Evolutionary conservation across 2,329 filamentous ascomycete species (phyloP).

Genomic region (Didymellaceae sp.): DNA sequence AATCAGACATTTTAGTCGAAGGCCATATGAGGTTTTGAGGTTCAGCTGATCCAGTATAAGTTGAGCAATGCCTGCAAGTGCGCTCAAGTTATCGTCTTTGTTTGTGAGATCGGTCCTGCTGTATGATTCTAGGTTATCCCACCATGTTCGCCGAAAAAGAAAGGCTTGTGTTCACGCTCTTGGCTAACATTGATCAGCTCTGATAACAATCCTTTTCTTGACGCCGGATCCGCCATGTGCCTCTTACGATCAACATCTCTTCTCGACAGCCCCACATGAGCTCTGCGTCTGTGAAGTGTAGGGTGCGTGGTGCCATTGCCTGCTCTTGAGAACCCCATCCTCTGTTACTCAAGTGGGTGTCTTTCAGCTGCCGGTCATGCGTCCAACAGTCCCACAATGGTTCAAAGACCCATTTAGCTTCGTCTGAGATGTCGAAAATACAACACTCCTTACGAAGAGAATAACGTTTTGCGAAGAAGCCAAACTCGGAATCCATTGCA

Average conservation of each 20-base stretch:
- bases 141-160: not conserved
- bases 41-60: not conserved
- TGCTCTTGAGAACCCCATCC: conserved; percentile 1
- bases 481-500: not conserved
- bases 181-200: not conserved
- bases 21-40: not conserved
- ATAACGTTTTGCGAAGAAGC: not conserved
- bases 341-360: not conserved
- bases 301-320: not conserved
- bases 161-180: not conserved
- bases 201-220: not conserved
- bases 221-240: too few species aligned
- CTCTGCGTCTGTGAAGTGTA: not conserved
- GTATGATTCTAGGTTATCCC: not conserved
- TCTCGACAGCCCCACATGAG: conserved; percentile 1
- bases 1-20: not conserved
- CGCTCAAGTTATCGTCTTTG: not conserved
- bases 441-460: not conserved
- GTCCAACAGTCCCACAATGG: not conserved
- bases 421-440: not conserved
- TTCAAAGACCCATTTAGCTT: not conserved
- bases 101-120: not conserved
- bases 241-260: not conserved
- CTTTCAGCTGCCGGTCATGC: not conserved
- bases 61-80: not conserved